Evolutionary conservation across 495 filamentous ascomycete species (phyloP).

Genomic region (Penicillium tannophilum): DNA sequence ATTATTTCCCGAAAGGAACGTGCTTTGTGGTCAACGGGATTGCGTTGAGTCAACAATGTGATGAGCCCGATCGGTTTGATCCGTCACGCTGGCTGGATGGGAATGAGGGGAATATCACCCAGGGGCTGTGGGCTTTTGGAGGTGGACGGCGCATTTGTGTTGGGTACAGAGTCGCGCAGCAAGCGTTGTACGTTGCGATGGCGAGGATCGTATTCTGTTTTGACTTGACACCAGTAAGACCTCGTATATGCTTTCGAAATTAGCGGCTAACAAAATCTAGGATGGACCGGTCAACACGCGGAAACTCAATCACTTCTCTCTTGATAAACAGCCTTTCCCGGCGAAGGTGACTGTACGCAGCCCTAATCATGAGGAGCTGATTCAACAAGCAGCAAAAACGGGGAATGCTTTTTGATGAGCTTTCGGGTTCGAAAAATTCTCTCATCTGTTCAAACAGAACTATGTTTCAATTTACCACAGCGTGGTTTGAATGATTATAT

Average conservation of each 20-base stretch:
- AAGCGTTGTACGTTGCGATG: slow-evolving; percentile 44
- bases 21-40: slow-evolving; percentile 39
- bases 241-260: not conserved
- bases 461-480: no score
- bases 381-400: slow-evolving; percentile 1
- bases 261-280: not conserved
- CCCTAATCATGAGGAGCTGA: slow-evolving; percentile 25
- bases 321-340: slow-evolving; percentile 28
- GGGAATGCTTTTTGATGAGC: no score
- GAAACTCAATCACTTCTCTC: slow-evolving; percentile 26
- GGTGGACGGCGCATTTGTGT: slow-evolving; percentile 49
- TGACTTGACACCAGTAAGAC: slow-evolving; percentile 35
- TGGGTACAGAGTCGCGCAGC: slow-evolving; percentile 46
- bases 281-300: slow-evolving; percentile 13
- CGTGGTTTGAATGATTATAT: no score
- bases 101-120: slow-evolving; percentile 32
- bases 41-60: slow-evolving; percentile 31
- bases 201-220: slow-evolving; percentile 48
- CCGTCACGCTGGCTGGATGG: slow-evolving; percentile 50
- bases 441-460: no score
- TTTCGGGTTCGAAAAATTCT: no score
- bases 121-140: slow-evolving; percentile 44
- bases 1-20: slow-evolving; percentile 49
- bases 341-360: slow-evolving; percentile 28
- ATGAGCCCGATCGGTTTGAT: slow-evolving; percentile 34